These are phyloP conservation scores for Gossypium australe DNA, from an alignment of 345 rosid species.

Conservation along the genomic window DNA sequence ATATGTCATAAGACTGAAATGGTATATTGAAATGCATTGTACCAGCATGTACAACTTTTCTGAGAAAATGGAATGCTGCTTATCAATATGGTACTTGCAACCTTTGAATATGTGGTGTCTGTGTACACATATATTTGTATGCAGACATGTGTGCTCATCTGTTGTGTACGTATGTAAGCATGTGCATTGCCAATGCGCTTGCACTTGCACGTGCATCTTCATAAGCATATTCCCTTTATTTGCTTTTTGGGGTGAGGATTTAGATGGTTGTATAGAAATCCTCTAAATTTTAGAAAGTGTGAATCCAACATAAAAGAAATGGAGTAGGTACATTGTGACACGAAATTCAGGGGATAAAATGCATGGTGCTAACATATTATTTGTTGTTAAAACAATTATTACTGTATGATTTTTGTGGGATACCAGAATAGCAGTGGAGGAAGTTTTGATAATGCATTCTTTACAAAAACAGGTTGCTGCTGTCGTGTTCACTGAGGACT, in stretches of 20 bases:
- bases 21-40: neutral
- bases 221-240: neutral
- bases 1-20: neutral
- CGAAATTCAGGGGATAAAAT: neutral
- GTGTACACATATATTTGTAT: neutral
- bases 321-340: neutral
- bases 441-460: slow-evolving; percentile 19
- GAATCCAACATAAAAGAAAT: neutral
- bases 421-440: neutral
- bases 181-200: neutral
- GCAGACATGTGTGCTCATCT: neutral
- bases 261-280: neutral
- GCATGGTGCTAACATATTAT: neutral
- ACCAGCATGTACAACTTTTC: neutral
- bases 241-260: slow-evolving; percentile 4
- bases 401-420: neutral
- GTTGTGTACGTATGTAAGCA: neutral
- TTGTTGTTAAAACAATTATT: neutral
- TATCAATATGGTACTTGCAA: neutral
- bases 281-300: neutral
- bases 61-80: neutral
- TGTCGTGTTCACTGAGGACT: slow-evolving; percentile 88
- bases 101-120: neutral
- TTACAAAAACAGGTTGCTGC: slow-evolving; percentile 69
- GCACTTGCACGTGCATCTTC: neutral